Base-by-base conservation (phyloP, 805 yeast species). In the Myxozyma melibiosi region DNA sequence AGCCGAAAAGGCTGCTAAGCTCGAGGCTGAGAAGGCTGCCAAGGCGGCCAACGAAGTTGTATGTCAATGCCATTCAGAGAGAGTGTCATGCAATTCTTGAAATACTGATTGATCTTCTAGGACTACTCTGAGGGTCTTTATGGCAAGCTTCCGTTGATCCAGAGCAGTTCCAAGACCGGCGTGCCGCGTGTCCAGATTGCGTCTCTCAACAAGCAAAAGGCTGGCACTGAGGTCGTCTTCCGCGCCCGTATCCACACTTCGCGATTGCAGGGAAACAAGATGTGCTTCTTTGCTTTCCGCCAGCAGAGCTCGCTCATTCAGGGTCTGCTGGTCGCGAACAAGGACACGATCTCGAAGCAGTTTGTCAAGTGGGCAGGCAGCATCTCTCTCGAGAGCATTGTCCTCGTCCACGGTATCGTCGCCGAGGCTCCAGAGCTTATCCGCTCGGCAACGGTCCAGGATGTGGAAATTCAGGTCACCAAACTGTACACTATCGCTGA, bases 321-420 rank as follows among this genome's bases (percentile, higher is more conserved):
- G 79, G 96, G 87, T 57, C 79, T 94, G 61, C 78, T 91, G 63
- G 89, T 85, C 70, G 86, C 87, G 60, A 84, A 86, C 68, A 82
- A 83, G 68, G 84, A 84, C 61, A 76, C 85, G 44, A 80, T 94
- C 46, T 88, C 96, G 51, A 94, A 94, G 76, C 96, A 87, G 73
- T 88, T 94, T 92, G 96, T 91, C 65, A 94, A 94, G 76, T 94
- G 97, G 96, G 86, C 90, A 27, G 88, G 92, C 37, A 77, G 87
- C 34, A 80, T 94, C 71, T 87, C 84, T 70, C 79, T 88, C 67
- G 99, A 94, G 76, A 83, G 94, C 46, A 92, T 94, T 74, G 97
- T 94, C 14, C 76, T 94, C 49, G 96, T 94, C 28, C 84, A 85
- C 67, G 99, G 99, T 74, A 72, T 74, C 22, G 92, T 92, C 42